These are phyloP conservation scores for Hondaea fermentalgiana DNA, from an alignment of 108 stramenopile genomes.

Conservation along the genomic window DNA sequence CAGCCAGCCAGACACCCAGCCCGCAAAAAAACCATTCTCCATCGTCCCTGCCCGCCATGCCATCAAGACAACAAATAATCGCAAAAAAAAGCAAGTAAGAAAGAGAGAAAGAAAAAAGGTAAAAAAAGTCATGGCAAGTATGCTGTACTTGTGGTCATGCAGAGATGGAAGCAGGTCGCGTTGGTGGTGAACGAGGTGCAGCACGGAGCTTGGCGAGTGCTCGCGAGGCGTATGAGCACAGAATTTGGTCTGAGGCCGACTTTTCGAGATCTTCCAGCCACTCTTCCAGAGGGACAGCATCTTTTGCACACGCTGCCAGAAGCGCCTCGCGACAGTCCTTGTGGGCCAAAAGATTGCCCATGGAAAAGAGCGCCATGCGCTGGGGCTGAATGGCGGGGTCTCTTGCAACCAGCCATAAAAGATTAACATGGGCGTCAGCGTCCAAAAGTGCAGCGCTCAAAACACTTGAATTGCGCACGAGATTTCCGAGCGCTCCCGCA, in stretches of 20 bases:
- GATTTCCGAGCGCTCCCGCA: slow-evolving; percentile 54
- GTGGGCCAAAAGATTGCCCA: slow-evolving; percentile 38
- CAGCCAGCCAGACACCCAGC: no score
- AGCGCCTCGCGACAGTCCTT: slow-evolving; percentile 20
- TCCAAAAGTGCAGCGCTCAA: slow-evolving; percentile 24
- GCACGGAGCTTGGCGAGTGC: neutral
- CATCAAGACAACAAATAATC: no score
- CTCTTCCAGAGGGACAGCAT: neutral
- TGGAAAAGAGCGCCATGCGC: slow-evolving; percentile 44
- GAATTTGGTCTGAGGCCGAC: neutral
- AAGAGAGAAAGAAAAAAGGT: no score
- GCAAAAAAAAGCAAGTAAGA: no score
- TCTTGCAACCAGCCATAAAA: slow-evolving; percentile 9
- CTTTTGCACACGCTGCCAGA: neutral
- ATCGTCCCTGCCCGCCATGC: no score
- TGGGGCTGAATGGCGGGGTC: slow-evolving; percentile 23
- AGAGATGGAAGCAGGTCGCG: no score
- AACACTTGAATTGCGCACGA: slow-evolving; percentile 37
- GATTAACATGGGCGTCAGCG: neutral
- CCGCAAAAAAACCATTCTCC: no score
- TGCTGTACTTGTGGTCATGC: no score
- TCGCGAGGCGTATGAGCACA: neutral
- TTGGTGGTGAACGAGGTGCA: neutral
- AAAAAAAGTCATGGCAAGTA: no score
- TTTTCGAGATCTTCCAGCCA: neutral